Base-by-base conservation (phyloP, 139 green algal genomes). In the Chara braunii region DNA sequence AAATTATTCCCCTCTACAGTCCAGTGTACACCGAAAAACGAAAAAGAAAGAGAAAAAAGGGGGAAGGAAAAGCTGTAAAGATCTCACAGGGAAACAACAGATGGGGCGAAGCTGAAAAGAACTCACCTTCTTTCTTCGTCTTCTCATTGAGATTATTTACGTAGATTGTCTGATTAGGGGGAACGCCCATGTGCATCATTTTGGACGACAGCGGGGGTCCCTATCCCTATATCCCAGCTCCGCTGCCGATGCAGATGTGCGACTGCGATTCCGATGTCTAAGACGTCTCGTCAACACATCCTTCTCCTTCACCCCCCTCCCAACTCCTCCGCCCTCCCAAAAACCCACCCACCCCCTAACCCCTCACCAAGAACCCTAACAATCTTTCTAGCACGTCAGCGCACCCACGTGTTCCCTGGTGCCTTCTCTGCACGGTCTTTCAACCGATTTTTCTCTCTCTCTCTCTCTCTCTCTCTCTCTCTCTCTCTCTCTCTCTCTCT, bases 131-230 rank as follows among this genome's bases (percentile, higher is more conserved):
- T 65, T 95, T 94, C 11, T 75, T 82, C 3, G 95, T 59, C 73
- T 96, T 98, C 59, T 98, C 92, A 44, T 87, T 86, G 3, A 98
- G 43, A 69, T 97, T 97, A 37, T 89, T 87, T 0, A 95, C 75
- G 54, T 98, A 97, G 5, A 97, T 79, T 0, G 91, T 97, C 58
- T 94, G 86, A 40, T 85, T 91, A 0, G 91, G 91, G 2, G 82
- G 71, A 11, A 36, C 43, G n/a, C 72, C 68, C 34, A 48, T 48
- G 40, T 18, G 40, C 40, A 18, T 18, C 40, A 26, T 18, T 18
- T 48, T 18, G 18, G 40, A 18, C 40, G 40, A 18, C 40, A 18
- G 18, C 40, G 40, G 18, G 18, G 40, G 18, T 48, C 18, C 40
- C 40, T 18, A 18, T 18, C 18, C 40, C 40, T 18, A 18, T 18